These are phyloP conservation scores for Phytopythium delawarense DNA, from an alignment of 352 stramenopile genomes.

Conservation along the genomic window DNA sequence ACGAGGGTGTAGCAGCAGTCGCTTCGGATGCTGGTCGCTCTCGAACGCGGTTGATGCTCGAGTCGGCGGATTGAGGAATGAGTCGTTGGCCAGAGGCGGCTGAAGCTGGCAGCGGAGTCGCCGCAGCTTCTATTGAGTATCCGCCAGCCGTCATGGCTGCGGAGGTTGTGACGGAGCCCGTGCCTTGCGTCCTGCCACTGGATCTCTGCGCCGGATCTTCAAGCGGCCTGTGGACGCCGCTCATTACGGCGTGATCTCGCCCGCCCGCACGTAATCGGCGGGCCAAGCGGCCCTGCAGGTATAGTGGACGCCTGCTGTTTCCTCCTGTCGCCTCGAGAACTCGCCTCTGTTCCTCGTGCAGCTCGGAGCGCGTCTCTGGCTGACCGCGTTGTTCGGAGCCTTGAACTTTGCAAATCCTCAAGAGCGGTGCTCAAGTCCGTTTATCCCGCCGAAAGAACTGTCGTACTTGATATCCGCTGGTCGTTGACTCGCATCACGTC, in stretches of 20 bases:
- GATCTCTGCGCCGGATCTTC: constrained; percentile 4
- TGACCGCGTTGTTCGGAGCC: neutral
- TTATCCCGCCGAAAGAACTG: constrained; percentile 1
- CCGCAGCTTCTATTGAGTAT: constrained; percentile 3
- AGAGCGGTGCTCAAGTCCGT: neutral
- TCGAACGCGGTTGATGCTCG: neutral
- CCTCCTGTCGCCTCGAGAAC: neutral
- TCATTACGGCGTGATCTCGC: neutral
- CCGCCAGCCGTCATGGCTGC: neutral
- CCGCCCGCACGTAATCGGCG: neutral
- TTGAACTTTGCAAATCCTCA: constrained; percentile 4
- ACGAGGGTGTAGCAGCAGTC: neutral
- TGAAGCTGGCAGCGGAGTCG: neutral
- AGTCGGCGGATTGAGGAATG: constrained; percentile 5
- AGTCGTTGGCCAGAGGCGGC: neutral
- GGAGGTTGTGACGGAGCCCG: neutral
- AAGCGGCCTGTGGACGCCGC: neutral
- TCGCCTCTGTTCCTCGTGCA: neutral
- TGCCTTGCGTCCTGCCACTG: neutral
- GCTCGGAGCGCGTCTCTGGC: neutral
- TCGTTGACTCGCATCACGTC: constrained; percentile 1
- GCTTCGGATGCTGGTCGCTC: neutral
- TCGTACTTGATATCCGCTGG: neutral
- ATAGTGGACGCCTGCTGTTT: neutral
- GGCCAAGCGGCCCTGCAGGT: no score